These are phyloP conservation scores for Mrakiaceae sp. DNA, from an alignment of 1,284 basidiomycete genomes.

Conservation along the genomic window DNA sequence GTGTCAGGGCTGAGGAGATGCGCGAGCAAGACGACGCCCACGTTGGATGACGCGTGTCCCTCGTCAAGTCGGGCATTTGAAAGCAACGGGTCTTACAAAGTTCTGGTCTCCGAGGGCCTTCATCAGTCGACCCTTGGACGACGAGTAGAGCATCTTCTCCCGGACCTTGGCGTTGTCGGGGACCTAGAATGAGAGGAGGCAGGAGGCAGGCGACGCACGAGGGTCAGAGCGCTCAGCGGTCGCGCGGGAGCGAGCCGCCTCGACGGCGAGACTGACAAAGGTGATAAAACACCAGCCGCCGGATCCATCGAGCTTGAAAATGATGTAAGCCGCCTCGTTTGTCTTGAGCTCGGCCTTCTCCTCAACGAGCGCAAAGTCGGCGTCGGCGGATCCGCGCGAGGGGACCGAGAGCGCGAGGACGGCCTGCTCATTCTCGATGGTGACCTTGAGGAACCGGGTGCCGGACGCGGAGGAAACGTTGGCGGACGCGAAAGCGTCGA, in stretches of 20 bases:
- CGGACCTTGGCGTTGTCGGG: slow-evolving; percentile 15
- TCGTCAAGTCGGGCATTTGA: neutral
- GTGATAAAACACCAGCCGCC: slow-evolving; percentile 14
- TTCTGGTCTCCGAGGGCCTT: slow-evolving; percentile 15
- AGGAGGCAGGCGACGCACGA: neutral
- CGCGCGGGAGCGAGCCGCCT: neutral
- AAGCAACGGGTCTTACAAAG: slow-evolving; percentile 3
- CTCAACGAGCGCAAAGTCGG: slow-evolving; percentile 14
- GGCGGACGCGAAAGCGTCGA: slow-evolving; percentile 5
- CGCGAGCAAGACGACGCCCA: neutral
- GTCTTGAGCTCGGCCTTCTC: slow-evolving; percentile 6
- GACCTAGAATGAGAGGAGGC: neutral
- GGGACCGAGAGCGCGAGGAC: neutral
- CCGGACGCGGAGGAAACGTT: neutral
- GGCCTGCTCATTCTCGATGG: slow-evolving; percentile 14
- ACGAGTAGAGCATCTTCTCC: slow-evolving; percentile 18
- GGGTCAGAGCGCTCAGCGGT: neutral
- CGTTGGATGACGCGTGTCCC: too few species aligned
- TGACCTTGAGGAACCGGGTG: slow-evolving; percentile 13
- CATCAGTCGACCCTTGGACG: slow-evolving; percentile 11
- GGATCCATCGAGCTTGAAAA: slow-evolving; percentile 4
- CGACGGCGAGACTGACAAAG: slow-evolving; percentile 4
- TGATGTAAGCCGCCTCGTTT: slow-evolving; percentile 6
- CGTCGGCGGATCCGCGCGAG: neutral
- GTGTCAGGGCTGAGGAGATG: neutral